Percentiles rank a stretch among this genome's conserved stretches.
Conservation (phyloP, 331 rosid genomes). For the Quercus lobata region DNA sequence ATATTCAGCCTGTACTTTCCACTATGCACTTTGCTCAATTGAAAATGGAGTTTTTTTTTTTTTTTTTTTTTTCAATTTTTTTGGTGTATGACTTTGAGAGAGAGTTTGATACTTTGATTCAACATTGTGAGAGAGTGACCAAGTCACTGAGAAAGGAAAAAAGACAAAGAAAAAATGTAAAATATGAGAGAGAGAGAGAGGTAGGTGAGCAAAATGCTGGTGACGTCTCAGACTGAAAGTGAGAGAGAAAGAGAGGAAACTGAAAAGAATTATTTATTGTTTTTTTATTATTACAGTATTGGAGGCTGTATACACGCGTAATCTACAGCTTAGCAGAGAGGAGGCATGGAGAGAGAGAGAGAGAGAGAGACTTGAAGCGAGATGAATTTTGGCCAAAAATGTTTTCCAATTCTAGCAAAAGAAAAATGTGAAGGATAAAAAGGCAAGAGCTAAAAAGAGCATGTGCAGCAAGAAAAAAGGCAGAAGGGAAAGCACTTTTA, state of each 20-base stretch:
- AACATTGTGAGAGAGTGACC: not conserved
- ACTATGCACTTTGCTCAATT: not conserved
- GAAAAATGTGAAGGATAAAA: no score
- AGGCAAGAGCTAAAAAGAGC: no score
- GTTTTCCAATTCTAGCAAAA: no score
- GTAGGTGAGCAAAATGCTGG: slow-evolving; percentile 60
- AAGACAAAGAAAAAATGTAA: no score
- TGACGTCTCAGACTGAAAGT: slow-evolving; percentile 20
- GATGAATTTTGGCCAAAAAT: no score
- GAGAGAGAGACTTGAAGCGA: no score
- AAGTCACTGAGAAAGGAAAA: no score
- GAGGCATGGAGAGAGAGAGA: no score
- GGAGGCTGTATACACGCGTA: not conserved
- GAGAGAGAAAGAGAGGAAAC: not conserved
- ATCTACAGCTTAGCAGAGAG: no score
- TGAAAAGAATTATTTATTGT: not conserved
- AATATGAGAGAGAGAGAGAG: not conserved
- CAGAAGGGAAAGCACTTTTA: no score
- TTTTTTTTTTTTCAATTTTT: not conserved
- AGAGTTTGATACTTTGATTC: not conserved
- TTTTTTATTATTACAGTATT: not conserved
- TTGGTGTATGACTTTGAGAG: not conserved
- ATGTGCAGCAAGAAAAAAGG: no score
- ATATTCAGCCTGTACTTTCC: not conserved
- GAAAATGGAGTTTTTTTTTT: not conserved